Base-by-base conservation (phyloP, 2,329 filamentous ascomycete species). In the Ceratocystis cubensis region DNA sequence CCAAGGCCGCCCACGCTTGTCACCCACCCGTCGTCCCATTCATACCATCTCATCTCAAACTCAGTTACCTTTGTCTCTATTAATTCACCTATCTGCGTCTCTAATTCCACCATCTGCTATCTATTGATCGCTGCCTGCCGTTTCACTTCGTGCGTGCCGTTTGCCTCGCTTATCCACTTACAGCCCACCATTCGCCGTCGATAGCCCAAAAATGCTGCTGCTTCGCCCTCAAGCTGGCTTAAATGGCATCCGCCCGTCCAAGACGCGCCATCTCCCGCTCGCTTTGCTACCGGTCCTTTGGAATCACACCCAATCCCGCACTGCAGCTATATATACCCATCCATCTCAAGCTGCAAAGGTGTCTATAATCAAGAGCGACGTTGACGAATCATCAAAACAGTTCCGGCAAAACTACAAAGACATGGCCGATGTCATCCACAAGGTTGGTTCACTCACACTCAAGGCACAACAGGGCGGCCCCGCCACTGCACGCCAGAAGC, bases 401-500 rank as follows among this genome's bases (percentile, higher is more conserved):
- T 97, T 88, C 80, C 84, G 83, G 72, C 88, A 95, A 72, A 97
- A 97, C 78, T 83, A 84, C 71, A 76, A 78, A 66, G 84, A 89
- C 69, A 95, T 96, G 89, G 79, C 80, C 69, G 84, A 88, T 71
- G 82, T 91, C 65, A 85, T 90, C 73, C 78, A 79, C 66, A 82
- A 82, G 22, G 81, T 97, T 72, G 82, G 86, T 68, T 79, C 80
- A 65, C 80, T 97, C 67, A 90, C 93, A 67, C 77, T 80, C 61
- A 84, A 81, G 70, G 88, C 90, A 66, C 84, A 90, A 63, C 81
- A 83, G 70, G 93, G 93, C 65, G 94, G 94, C 0, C 78, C 89
- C 0, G 82, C 86, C 67, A 94, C 94, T 75, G 89, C 93, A 3
- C 82, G 88, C 68, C 85, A 93, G 70, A 96, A 96, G 78, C 93